These are phyloP conservation scores for Huntiella decipiens DNA, from an alignment of 2,329 filamentous ascomycete species.

Conservation along the genomic window DNA sequence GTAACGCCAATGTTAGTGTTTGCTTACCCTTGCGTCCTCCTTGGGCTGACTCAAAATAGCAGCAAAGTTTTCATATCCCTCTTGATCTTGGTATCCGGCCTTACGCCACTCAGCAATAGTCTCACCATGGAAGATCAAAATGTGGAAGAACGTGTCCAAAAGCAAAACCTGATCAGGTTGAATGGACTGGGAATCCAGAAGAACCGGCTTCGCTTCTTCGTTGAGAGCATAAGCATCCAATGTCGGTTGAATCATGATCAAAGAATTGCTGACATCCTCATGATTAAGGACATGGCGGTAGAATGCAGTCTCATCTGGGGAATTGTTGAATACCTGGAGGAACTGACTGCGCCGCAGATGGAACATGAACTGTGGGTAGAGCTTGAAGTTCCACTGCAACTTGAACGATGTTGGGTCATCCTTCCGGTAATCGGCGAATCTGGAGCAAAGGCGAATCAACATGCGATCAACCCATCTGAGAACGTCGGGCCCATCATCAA, in stretches of 20 bases:
- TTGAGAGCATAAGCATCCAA: slow-evolving; percentile 95
- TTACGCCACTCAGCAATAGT: slow-evolving; percentile 97
- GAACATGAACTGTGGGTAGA: slow-evolving; percentile 99
- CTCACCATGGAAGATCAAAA: slow-evolving; percentile 96
- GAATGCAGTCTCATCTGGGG: slow-evolving; percentile 96
- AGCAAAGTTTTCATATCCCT: slow-evolving; percentile 94
- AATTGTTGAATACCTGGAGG: slow-evolving; percentile 98
- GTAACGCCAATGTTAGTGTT: not conserved
- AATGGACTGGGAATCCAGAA: slow-evolving; percentile 90
- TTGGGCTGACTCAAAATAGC: slow-evolving; percentile 78
- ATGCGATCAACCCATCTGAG: slow-evolving; percentile 96
- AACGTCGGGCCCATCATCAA: slow-evolving; percentile 96
- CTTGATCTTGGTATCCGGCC: slow-evolving; percentile 91
- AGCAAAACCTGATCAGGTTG: slow-evolving; percentile 85
- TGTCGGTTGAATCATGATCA: slow-evolving; percentile 98
- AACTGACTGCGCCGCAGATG: slow-evolving; percentile 93
- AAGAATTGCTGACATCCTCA: slow-evolving; percentile 87
- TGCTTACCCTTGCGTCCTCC: slow-evolving; percentile 76
- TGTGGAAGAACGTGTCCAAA: slow-evolving; percentile 98
- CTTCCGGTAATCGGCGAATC: slow-evolving; percentile 95
- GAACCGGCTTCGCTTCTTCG: slow-evolving; percentile 77
- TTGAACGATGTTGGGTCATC: slow-evolving; percentile 95
- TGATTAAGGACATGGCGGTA: slow-evolving; percentile 94
- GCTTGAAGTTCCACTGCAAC: slow-evolving; percentile 93
- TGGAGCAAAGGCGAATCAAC: slow-evolving; percentile 88